These are phyloP conservation scores for Stagonosporopsis tanaceti DNA, from an alignment of 2,329 filamentous ascomycete genomes.

Conservation along the genomic window DNA sequence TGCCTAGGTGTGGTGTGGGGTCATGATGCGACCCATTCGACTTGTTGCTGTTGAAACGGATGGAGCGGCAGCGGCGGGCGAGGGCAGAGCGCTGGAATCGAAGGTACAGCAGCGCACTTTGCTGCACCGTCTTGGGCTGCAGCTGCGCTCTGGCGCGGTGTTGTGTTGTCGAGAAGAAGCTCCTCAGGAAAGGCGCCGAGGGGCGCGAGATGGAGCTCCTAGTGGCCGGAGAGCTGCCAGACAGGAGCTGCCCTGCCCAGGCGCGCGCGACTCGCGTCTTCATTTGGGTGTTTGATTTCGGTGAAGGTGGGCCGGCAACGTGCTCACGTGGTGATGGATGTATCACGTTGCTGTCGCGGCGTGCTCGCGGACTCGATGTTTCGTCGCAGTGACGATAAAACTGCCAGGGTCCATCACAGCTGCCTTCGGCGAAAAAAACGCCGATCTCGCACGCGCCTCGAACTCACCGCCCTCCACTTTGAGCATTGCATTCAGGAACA, in stretches of 20 bases:
- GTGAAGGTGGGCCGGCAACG: neutral
- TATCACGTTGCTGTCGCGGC: conserved; percentile 15
- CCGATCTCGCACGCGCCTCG: conserved; percentile 10
- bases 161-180: conserved; percentile 39
- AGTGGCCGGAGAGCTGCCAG: conserved; percentile 17
- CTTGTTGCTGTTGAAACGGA: conserved; percentile 50
- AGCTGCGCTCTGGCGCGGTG: conserved; percentile 17
- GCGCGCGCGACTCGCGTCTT: conserved; percentile 36
- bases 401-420: conserved; percentile 15
- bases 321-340: conserved; percentile 6
- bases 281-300: conserved; percentile 25
- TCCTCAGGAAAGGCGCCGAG: conserved; percentile 26
- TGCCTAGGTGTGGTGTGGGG: conserved; percentile 52
- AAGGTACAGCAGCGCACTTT: conserved; percentile 23
- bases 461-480: conserved; percentile 7
- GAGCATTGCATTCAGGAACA: conserved; percentile 6
- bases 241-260: conserved; percentile 37
- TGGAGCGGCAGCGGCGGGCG: conserved; percentile 39
- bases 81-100: conserved; percentile 32
- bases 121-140: conserved; percentile 20
- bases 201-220: conserved; percentile 19
- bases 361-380: conserved; percentile 9
- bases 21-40: conserved; percentile 41
- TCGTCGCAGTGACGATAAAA: conserved; percentile 21
- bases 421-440: conserved; percentile 17